A percentile compares a stretch with the other conserved stretches of the same genome.
phyloP scores from a whole-genome alignment of 2,329 filamentous ascomycete species.

The Aspergillus thermomutatus region DNA sequence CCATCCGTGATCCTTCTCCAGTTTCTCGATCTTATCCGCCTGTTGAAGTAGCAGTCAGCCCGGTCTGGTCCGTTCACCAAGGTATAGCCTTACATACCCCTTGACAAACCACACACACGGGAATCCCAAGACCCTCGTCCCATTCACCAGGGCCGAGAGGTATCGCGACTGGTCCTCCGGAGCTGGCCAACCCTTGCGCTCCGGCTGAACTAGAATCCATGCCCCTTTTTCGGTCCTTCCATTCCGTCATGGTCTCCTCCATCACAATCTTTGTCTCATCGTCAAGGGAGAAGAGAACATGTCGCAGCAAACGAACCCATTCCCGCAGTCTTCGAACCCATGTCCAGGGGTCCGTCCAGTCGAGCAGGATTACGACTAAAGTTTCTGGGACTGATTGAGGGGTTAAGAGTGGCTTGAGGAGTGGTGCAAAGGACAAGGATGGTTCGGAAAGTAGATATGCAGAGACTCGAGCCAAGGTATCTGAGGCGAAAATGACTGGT shows the following conservation, averaged over 20 bases:
- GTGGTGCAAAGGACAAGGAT: constrained; percentile 74
- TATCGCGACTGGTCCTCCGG: constrained; percentile 66
- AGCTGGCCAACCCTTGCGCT: constrained; percentile 51
- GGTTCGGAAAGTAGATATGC: constrained; percentile 85
- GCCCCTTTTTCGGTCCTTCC: constrained; percentile 72
- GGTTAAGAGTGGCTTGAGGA: constrained; percentile 80
- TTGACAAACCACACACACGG: constrained; percentile 92
- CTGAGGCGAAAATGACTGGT: constrained; percentile 42
- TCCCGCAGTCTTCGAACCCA: constrained; percentile 86
- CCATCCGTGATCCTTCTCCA: constrained; percentile 89
- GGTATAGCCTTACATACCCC: constrained; percentile 58
- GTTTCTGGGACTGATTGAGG: constrained; percentile 81
- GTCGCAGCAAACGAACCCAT: constrained; percentile 82
- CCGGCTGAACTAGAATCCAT: constrained; percentile 57
- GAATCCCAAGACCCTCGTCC: constrained; percentile 83
- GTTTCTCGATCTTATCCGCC: constrained; percentile 82
- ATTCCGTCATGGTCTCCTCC: constrained; percentile 78
- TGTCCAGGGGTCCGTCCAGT: constrained; percentile 90
- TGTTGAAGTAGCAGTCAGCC: constrained; percentile 31
- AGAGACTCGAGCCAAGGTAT: constrained; percentile 84
- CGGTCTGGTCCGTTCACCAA: constrained; percentile 9
- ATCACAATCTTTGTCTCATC: constrained; percentile 75
- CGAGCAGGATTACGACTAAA: constrained; percentile 83
- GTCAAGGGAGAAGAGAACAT: constrained; percentile 70
- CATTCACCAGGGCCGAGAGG: constrained; percentile 87